phyloP scores from a whole-genome alignment of 768 basidiomycete species.

The Sporobolomyces phaffii region DNA sequence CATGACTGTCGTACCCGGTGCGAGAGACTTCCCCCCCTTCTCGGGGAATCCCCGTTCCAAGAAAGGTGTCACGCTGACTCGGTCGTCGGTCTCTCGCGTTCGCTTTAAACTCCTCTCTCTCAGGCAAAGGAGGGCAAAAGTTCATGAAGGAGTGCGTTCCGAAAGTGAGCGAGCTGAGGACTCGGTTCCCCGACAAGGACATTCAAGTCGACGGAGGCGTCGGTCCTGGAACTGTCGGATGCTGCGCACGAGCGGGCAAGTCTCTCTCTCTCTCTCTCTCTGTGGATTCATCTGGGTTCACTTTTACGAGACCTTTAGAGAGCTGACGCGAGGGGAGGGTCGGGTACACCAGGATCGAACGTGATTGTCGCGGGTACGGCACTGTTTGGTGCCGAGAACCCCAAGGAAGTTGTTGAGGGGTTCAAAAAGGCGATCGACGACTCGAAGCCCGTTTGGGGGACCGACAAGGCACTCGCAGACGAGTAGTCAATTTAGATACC shows the following conservation, averaged over 20 bases:
- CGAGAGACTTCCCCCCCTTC: neutral
- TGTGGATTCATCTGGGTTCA: too few species aligned
- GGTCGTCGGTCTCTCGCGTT: too few species aligned
- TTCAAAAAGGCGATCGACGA: slow-evolving; percentile 66
- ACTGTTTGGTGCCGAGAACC: slow-evolving; percentile 74
- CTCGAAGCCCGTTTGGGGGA: slow-evolving; percentile 47
- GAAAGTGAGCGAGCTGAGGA: slow-evolving; percentile 84
- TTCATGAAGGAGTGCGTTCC: slow-evolving; percentile 87
- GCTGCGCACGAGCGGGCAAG: slow-evolving; percentile 80
- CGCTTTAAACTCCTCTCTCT: too few species aligned
- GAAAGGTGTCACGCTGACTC: too few species aligned
- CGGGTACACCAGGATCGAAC: slow-evolving; percentile 95
- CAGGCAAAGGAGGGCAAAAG: slow-evolving; percentile 92
- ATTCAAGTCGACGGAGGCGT: slow-evolving; percentile 99
- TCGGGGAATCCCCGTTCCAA: slow-evolving; percentile 51
- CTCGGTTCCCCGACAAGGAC: slow-evolving; percentile 84
- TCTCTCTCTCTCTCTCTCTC: slow-evolving; percentile 39
- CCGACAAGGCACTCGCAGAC: slow-evolving; percentile 8
- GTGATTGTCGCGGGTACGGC: slow-evolving; percentile 97
- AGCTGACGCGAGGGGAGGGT: too few species aligned
- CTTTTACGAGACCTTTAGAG: neutral
- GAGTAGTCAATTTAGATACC: neutral
- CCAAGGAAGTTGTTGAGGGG: slow-evolving; percentile 66
- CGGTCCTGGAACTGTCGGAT: slow-evolving; percentile 78
- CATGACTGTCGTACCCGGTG: slow-evolving; percentile 95